Evolutionary conservation across 805 yeast genomes (phyloP), one percentile per base, ranked within the genome.

Genomic region (Cyberlindnera galapagoensis): DNA sequence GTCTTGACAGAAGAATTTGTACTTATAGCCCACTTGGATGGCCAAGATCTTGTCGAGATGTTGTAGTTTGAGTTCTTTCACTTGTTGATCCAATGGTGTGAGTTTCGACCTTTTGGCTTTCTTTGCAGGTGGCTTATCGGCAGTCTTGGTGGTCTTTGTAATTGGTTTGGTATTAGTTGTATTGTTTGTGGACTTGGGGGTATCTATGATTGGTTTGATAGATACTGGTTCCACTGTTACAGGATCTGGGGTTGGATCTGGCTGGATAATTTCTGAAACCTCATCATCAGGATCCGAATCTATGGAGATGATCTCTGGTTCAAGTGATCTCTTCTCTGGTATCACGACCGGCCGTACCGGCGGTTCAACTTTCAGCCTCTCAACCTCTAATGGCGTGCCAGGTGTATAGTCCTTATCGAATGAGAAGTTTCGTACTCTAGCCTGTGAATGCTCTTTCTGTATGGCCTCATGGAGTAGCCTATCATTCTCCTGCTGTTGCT

Each of bases 1-100:
- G 57, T 90, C 97, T 34, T 76, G 69, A 1, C 94, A 95, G 52
- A 74, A 85, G 39, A 88, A 78, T 49, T 83, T 84, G 59, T 76
- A 92, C 55, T 86, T 87, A 60, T 90, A 92, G 0, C 98, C 98
- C 3, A 84, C 94, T 52, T 92, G 92, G 17, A 90, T 67, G 0
- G 92, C 77, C 7, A 92, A 60, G 2, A 92, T 44, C 32, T 83
- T 83, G 43, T 85, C 95, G 31, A 50, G 50, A 50, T 90, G 60
- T 2, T 56, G 47, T 6, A 56, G 43, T 49, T 87, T 87, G 31
- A 92, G 59, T 3, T 76, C 79, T 18, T 76, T 60, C 38, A 77
- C 76, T 55, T 88, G 97, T 39, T 69, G 71, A 44, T 87, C 97
- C 22, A 88, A 56, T 0, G 97, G 96, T 0, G 95, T 82, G 28